Percentiles rank a stretch among this genome's conserved stretches.
These are phyloP conservation scores for Cladosporium sp. DNA, from an alignment of 2,329 filamentous ascomycete species.

Conservation along the genomic window DNA sequence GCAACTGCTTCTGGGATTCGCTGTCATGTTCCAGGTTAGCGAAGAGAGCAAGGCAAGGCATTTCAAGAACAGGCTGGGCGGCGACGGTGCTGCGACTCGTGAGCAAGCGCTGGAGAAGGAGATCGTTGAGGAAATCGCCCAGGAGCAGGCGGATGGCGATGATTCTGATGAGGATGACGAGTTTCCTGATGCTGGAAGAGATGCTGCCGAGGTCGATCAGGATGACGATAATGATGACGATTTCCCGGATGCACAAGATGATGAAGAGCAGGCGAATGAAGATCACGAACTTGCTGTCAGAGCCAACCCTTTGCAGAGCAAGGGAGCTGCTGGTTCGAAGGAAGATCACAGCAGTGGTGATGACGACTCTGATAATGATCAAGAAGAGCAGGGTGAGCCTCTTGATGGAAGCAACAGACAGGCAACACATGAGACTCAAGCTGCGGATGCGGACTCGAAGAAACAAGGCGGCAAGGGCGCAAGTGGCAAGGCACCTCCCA, in stretches of 20 bases:
- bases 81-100: slow-evolving; percentile 23
- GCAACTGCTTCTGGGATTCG: slow-evolving; percentile 81
- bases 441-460: slow-evolving; percentile 6
- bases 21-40: slow-evolving; percentile 80
- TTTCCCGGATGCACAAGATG: slow-evolving; percentile 15
- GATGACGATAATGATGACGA: slow-evolving; percentile 20
- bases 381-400: slow-evolving; percentile 24
- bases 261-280: slow-evolving; percentile 23
- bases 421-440: slow-evolving; percentile 15
- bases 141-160: slow-evolving; percentile 27
- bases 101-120: slow-evolving; percentile 23
- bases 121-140: slow-evolving; percentile 24
- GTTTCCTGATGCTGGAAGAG: slow-evolving; percentile 38
- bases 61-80: slow-evolving; percentile 64
- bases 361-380: slow-evolving; percentile 22
- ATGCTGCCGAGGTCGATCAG: slow-evolving; percentile 20
- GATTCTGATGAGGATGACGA: slow-evolving; percentile 37
- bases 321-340: slow-evolving; percentile 21
- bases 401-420: slow-evolving; percentile 19
- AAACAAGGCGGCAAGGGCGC: slow-evolving; percentile 5
- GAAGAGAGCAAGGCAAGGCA: slow-evolving; percentile 81
- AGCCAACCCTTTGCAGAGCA: slow-evolving; percentile 14
- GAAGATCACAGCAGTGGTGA: slow-evolving; percentile 26
- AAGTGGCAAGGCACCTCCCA: slow-evolving; percentile 27
- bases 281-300: slow-evolving; percentile 18